phyloP scores from a whole-genome alignment of 805 yeast species.

The Pichia manshurica region DNA sequence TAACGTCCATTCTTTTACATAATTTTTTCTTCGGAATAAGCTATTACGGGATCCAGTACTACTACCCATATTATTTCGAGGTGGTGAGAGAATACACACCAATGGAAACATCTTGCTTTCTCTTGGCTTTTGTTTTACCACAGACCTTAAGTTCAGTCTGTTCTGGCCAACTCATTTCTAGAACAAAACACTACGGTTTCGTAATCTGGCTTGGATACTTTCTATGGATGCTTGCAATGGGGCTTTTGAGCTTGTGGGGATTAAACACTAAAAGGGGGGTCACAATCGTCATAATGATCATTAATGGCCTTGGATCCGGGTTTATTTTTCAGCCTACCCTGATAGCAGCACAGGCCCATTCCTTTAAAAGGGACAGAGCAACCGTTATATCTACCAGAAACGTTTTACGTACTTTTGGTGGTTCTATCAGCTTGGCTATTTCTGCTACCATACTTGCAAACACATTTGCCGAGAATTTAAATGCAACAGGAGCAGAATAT shows the following conservation, averaged over 20 bases:
- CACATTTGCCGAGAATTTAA: conserved; percentile 12
- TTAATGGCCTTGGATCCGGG: conserved; percentile 43
- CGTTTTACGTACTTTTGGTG: conserved; percentile 53
- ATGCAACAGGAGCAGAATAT: not conserved
- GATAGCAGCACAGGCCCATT: conserved; percentile 51
- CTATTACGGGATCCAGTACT: conserved; percentile 42
- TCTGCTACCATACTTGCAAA: conserved; percentile 28
- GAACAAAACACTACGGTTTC: conserved; percentile 37
- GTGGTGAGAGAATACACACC: conserved; percentile 37
- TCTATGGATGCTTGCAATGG: conserved; percentile 38
- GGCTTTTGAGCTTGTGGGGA: conserved; percentile 24
- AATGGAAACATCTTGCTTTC: conserved; percentile 36
- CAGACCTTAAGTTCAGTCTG: conserved; percentile 38
- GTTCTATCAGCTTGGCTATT: conserved; percentile 54
- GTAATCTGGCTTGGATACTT: conserved; percentile 36
- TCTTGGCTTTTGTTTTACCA: conserved; percentile 39
- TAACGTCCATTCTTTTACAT: conserved; percentile 33
- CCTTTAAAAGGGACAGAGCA: conserved; percentile 47
- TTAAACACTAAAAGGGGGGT: conserved; percentile 31
- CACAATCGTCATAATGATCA: conserved; percentile 28
- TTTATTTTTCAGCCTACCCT: conserved; percentile 50
- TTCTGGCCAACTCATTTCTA: conserved; percentile 42
- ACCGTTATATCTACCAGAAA: conserved; percentile 54
- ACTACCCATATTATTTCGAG: conserved; percentile 45
- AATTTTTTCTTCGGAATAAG: conserved; percentile 45